Base-by-base conservation (phyloP, 202 grass and related monocot genomes). In the Alloteropsis angusta region DNA sequence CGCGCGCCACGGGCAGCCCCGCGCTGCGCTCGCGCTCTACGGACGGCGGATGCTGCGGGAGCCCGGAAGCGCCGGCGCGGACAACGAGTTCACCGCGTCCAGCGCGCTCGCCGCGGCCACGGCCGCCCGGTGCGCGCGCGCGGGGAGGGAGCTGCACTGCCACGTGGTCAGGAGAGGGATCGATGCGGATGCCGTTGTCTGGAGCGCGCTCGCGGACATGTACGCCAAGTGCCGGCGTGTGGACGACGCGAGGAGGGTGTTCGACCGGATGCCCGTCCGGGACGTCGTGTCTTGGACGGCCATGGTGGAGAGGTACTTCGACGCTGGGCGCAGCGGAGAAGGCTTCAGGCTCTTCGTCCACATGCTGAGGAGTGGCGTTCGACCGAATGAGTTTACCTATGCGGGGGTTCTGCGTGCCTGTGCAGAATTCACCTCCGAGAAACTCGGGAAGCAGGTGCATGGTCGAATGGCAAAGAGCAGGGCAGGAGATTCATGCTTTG, bases 11-110 rank as follows among this genome's bases (percentile, higher is more conserved):
- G 87, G 89, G 45, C 79, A 65, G 42, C 78, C 85, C 12, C 38
- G 12, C 38, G 85, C 68, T n/a, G 92, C 83, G 26, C 89, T 98
- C 60, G 59, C 61, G 6, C 84, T 94, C 35, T 98, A 95, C 74
- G 81, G 84, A 6, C 58, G 75, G 78, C 58, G 75, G 78, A 98
- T 98, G 92, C 86, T 90, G 53, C 64, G 4, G n/a, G 90, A 63
- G 10, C 63, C 78, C 16, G 61, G 60, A 16, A 73, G 63, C 21
- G 16, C 52, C 19, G 80, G 46, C 54, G 79, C 71, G 25, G 85
- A 93, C 84, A 92, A 97, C 38, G 83, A 88, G 79, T 94, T 97
- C 91, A 94, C 91, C 9, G 89, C 87, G 52, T 97, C 94, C 76
- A 92, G 88, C 76, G 94, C 89, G 54, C 83, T 97, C 45, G 73